A percentile compares a stretch with the other conserved stretches of the same genome.
Conservation (phyloP, 768 basidiomycete species). For the Pholiota conissans region DNA sequence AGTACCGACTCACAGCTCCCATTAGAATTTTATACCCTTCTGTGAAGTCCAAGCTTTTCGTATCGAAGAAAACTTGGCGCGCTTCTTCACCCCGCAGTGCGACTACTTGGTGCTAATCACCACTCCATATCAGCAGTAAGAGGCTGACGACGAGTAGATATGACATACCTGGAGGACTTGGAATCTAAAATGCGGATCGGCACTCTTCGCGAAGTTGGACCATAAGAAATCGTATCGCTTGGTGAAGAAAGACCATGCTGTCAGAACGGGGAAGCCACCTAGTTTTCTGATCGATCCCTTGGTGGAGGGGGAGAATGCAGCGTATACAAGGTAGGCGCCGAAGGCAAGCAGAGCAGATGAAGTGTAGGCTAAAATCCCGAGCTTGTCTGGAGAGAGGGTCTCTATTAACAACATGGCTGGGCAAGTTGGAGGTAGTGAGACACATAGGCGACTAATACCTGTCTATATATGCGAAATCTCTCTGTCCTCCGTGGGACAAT, state of each 20-base stretch:
- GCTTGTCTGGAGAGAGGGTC: not conserved
- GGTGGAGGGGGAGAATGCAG: not conserved
- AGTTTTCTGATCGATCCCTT: slow-evolving; percentile 16
- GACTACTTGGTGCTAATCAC: slow-evolving; percentile 23
- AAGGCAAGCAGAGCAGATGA: slow-evolving; percentile 1
- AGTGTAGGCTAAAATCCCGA: not conserved
- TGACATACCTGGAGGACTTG: slow-evolving; percentile 26
- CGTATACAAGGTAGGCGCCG: slow-evolving; percentile 2
- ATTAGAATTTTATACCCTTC: slow-evolving; percentile 36
- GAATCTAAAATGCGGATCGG: slow-evolving; percentile 27
- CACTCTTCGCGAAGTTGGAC: slow-evolving; percentile 23
- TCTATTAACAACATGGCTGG: not conserved
- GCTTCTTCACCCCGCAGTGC: slow-evolving; percentile 33
- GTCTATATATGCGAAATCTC: too few species aligned
- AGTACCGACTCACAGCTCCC: slow-evolving; percentile 26
- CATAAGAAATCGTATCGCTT: slow-evolving; percentile 30
- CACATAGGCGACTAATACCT: too few species aligned
- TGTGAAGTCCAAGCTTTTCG: slow-evolving; percentile 25
- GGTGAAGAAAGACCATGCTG: slow-evolving; percentile 33
- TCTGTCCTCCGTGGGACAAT: too few species aligned
- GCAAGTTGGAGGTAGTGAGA: too few species aligned
- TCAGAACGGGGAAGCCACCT: slow-evolving; percentile 26
- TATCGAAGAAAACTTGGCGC: slow-evolving; percentile 31
- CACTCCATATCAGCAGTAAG: not conserved
- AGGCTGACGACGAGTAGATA: too few species aligned